Conservation (phyloP, 1,284 basidiomycete genomes). For the Pseudozyma pruni region DNA sequence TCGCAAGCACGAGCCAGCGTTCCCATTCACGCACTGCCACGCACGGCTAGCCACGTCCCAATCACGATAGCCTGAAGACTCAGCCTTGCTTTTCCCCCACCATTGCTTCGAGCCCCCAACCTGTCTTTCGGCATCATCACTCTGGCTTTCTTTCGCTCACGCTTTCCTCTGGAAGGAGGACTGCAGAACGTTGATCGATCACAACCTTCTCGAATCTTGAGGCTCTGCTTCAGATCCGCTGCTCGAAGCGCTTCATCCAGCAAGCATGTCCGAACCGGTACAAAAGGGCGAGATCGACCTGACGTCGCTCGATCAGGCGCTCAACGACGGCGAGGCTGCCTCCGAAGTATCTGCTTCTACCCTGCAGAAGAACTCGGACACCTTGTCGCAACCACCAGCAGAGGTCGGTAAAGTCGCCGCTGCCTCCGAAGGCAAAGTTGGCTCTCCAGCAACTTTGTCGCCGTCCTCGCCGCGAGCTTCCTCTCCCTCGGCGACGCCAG, state of each 20-base stretch:
- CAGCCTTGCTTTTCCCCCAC: no score
- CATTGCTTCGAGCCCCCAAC: no score
- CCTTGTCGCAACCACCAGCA: constrained; percentile 34
- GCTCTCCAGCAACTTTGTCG: constrained; percentile 45
- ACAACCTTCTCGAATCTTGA: no score
- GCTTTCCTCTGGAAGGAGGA: no score
- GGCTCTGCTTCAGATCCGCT: no score
- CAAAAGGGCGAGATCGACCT: constrained; percentile 48
- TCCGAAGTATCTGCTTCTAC: constrained; percentile 27
- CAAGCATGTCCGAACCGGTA: constrained; percentile 43
- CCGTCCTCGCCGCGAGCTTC: constrained; percentile 44
- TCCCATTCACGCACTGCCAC: constrained; percentile 12
- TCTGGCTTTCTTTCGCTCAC: neutral
- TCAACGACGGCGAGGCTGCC: constrained; percentile 36
- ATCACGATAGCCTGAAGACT: no score
- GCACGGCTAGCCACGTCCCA: constrained; percentile 6
- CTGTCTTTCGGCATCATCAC: no score
- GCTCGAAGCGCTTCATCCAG: neutral
- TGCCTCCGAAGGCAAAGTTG: constrained; percentile 14
- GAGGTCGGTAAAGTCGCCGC: constrained; percentile 12
- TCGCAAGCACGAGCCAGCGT: constrained; percentile 29
- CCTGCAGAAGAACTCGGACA: constrained; percentile 31
- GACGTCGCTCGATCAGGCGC: constrained; percentile 36
- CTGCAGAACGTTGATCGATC: no score
- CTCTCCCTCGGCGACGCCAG: constrained; percentile 21